Percentiles rank a stretch among this genome's conserved stretches.
These are phyloP conservation scores for Sideroxylon spinosum DNA, from an alignment of 179 eudicot species.

Conservation along the genomic window DNA sequence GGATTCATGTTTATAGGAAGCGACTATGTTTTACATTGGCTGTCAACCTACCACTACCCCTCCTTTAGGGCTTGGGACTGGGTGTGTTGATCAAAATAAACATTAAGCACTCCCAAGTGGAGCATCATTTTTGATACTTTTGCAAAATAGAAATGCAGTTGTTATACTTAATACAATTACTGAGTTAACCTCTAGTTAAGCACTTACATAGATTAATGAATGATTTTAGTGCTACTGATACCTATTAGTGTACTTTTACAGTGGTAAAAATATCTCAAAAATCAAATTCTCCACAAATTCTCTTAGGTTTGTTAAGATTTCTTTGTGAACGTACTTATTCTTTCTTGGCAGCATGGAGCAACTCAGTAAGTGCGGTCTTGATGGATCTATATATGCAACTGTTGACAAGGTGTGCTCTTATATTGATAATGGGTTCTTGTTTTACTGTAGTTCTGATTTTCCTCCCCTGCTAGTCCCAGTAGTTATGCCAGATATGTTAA, in stretches of 20 bases:
- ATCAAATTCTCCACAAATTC: background rate
- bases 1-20: too few relatives aligned
- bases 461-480: background rate
- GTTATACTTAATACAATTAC: too few relatives aligned
- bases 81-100: too few relatives aligned
- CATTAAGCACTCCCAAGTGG: too few relatives aligned
- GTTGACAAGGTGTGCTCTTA: slow-evolving; percentile 59
- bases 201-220: too few relatives aligned
- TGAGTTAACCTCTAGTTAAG: too few relatives aligned
- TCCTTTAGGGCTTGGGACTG: too few relatives aligned
- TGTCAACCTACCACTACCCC: too few relatives aligned
- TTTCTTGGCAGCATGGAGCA: slow-evolving; percentile 62
- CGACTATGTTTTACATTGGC: too few relatives aligned
- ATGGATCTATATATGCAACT: slow-evolving; percentile 70
- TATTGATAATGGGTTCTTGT: background rate
- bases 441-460: background rate
- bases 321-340: slow-evolving; percentile 6
- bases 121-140: too few relatives aligned
- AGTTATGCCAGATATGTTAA: background rate
- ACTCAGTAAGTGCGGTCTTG: slow-evolving; percentile 71
- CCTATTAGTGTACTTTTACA: background rate
- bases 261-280: background rate
- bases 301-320: background rate
- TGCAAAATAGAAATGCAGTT: too few relatives aligned
- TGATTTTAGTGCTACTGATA: background rate